A percentile compares a stretch with the other conserved stretches of the same genome.
Evolutionary conservation across 495 filamentous ascomycete species (phyloP).

Genomic region (Penicillium macrosclerotiorum): DNA sequence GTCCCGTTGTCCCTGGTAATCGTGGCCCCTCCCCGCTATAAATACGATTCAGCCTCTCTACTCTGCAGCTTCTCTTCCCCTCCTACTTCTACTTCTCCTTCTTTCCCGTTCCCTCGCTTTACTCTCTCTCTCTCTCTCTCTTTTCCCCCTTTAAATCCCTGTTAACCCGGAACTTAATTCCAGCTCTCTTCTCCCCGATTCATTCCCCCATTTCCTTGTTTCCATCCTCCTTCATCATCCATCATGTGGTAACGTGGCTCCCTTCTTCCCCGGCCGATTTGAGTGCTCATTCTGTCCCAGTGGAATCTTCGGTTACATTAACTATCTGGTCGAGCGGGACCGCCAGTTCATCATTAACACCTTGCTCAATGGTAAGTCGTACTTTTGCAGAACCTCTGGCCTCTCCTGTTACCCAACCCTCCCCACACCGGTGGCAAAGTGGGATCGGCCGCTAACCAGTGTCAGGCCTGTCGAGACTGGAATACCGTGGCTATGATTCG

Average conservation of each 20-base stretch:
- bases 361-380: conserved; percentile 80
- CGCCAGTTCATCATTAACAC: conserved; percentile 91
- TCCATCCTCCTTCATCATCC: conserved; percentile 5
- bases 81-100: conserved; percentile 6
- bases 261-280: not conserved
- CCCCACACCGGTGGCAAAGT: no score
- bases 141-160: conserved; percentile 6
- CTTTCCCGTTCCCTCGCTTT: not conserved
- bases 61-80: conserved; percentile 3
- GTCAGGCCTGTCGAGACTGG: conserved; percentile 76
- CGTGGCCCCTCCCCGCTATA: conserved; percentile 20
- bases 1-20: conserved; percentile 16
- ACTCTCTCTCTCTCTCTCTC: conserved; percentile 1
- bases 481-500: conserved; percentile 97
- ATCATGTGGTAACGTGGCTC: conserved; percentile 39
- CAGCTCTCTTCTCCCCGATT: conserved; percentile 3
- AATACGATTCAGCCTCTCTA: conserved; percentile 22
- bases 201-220: conserved; percentile 3
- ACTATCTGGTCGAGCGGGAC: conserved; percentile 88
- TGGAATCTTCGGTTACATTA: conserved; percentile 99
- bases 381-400: no score
- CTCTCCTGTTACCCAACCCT: no score
- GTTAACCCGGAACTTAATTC: no score
- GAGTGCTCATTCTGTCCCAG: conserved; percentile 43
- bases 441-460: conserved; percentile 2